A percentile compares a stretch with the other conserved stretches of the same genome.
Evolutionary conservation across 352 stramenopile species (phyloP).

Genomic region (Globisporangium heterothallicum): DNA sequence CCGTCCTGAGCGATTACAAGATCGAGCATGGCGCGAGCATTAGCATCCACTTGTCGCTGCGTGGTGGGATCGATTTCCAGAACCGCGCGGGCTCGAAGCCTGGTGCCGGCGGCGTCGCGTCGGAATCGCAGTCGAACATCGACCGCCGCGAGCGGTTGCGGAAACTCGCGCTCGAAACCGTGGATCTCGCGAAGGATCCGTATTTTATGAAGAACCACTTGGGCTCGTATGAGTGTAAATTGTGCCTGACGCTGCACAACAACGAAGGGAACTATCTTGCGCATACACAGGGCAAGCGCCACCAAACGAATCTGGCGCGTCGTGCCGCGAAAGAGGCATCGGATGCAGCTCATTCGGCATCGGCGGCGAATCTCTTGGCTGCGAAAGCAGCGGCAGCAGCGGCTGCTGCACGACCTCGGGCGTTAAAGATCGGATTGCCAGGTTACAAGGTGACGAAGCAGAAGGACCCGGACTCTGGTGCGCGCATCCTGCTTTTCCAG

Average conservation of each 20-base stretch:
- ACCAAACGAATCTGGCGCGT: constrained; percentile 95
- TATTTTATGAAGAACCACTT: constrained; percentile 99
- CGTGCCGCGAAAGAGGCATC: constrained; percentile 84
- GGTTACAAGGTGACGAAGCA: constrained; percentile 98
- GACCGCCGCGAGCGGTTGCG: constrained; percentile 95
- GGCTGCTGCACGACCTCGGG: constrained; percentile 48
- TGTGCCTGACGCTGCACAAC: constrained; percentile 98
- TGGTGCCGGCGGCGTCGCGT: constrained; percentile 67
- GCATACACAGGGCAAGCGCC: constrained; percentile 98
- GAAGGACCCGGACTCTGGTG: constrained; percentile 73
- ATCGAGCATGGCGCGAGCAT: constrained; percentile 16
- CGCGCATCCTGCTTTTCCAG: constrained; percentile 90
- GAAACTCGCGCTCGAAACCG: constrained; percentile 97
- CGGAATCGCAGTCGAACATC: constrained; percentile 77
- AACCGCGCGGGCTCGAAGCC: constrained; percentile 83
- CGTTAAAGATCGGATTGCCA: constrained; percentile 94
- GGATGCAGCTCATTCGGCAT: constrained; percentile 44
- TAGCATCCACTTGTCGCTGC: constrained; percentile 13
- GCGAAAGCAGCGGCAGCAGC: constrained; percentile 33
- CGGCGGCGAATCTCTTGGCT: constrained; percentile 37
- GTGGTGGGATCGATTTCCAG: constrained; percentile 76
- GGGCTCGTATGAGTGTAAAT: constrained; percentile 98
- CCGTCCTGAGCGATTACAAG: constrained; percentile 14
- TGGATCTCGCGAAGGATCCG: constrained; percentile 98
- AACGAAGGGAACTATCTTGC: constrained; percentile 99